Base-by-base conservation (phyloP, 495 filamentous ascomycete species). In the Aspergillus taichungensis region DNA sequence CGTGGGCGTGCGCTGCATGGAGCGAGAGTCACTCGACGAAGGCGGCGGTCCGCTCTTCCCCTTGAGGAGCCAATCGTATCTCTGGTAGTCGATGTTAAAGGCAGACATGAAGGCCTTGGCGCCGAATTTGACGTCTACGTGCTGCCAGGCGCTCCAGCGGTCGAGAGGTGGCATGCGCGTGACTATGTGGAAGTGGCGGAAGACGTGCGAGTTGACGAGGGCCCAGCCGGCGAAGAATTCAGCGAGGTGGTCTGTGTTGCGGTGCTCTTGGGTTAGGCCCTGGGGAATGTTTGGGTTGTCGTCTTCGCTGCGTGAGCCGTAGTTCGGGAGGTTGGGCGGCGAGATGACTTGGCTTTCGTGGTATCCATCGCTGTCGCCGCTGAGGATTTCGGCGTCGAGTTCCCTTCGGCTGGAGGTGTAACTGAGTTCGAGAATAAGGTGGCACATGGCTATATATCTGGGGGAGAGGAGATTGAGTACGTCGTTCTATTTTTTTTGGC, bases 151-250 rank as follows among this genome's bases (percentile, higher is more conserved):
- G 3, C 36, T 31, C 66, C 66, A 70, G n/a, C 60, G 41, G 11
- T 33, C 36, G 3, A 50, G 41, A 8, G 56, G 59, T 11, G 53
- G 47, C 11, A 46, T 6, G 6, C 40, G 36, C 0, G 63, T 57
- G 24, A 65, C 27, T 8, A 64, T 53, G 28, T 53, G 9, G 28
- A 66, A 65, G 7, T 51, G 53, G 1, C 68, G 57, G 43, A 68
- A 69, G 3, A 56, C 51, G n/a, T 64, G 49, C 5, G 54, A 41
- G 32, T 70, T 56, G 8, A 64, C 34, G 1, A 68, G 40, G 1
- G 57, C 49, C 69, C 67, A 75, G 5, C 69, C 68, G 3, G 71
- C 67, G 41, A 74, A 72, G 29, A 67, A 61, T 43, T 72, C 63
- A 2, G 63, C 55, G 6, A 76, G 52, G 31, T 64, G 57, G 42